Evolutionary conservation across 352 stramenopile genomes (phyloP).

Genomic region (Phytopythium aichiense): DNA sequence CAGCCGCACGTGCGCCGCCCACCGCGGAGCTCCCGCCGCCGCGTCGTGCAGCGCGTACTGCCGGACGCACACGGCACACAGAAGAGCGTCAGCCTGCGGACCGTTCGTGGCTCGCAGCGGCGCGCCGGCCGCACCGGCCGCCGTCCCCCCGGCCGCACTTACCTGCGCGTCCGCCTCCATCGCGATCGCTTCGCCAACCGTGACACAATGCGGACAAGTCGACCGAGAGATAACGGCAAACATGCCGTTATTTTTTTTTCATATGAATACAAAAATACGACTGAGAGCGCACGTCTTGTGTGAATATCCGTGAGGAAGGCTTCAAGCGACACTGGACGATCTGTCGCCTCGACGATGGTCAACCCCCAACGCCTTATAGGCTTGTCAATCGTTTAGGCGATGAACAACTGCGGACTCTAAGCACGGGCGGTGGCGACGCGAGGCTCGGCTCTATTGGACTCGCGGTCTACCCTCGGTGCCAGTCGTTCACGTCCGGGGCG

Average conservation of each 20-base stretch:
- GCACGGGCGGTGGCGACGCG: no score
- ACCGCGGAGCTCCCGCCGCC: constrained; percentile 27
- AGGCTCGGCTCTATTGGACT: not conserved
- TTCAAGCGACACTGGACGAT: not conserved
- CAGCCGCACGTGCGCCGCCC: constrained; percentile 68
- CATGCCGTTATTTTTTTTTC: no score
- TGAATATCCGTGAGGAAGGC: not conserved
- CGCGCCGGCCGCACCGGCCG: not conserved
- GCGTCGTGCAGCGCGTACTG: constrained; percentile 73
- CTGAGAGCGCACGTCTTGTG: not conserved
- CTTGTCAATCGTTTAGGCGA: no score
- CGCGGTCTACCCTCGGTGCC: constrained; percentile 16
- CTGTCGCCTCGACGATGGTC: no score
- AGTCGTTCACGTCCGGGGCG: constrained; percentile 44
- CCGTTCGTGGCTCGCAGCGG: not conserved
- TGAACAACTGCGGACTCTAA: no score
- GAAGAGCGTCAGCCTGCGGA: not conserved
- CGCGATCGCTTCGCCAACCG: not conserved
- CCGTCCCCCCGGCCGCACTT: not conserved
- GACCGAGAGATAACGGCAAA: no score
- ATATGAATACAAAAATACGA: no score
- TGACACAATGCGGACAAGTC: not conserved
- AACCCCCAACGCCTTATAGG: no score
- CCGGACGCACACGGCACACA: not conserved
- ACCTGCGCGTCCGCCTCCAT: constrained; percentile 1